Base-by-base conservation (phyloP, 805 yeast species). In the Kazachstania bromeliacearum region DNA sequence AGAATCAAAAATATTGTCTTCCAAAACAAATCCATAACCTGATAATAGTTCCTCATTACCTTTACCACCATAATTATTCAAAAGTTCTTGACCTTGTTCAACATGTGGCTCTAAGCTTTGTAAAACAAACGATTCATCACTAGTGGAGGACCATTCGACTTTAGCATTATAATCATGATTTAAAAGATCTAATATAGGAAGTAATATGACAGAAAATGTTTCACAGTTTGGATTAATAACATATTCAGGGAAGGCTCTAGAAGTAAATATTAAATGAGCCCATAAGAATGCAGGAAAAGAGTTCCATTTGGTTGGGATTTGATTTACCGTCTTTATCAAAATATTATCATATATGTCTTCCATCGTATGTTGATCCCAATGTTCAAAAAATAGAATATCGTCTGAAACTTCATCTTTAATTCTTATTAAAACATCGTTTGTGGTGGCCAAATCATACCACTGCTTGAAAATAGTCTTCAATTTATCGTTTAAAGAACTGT, bases 61-160 rank as follows among this genome's bases (percentile, higher is more conserved):
- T 53, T 88, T 88, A 20, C 81, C 79, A 2, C 96, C 96, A 54
- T 87, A 87, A 58, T 87, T 87, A 52, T 88, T 87, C 53, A 60
- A 79, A 1, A 88, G 44, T 51, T 84, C 81, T 1, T 60, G 54
- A 1, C 61, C 62, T 64, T 65, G 24, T 2, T 13, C 9, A 1
- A 40, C 34, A 7, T 28, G 5, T 12, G 34, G 34, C 3, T 34
- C 39, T 7, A 38, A 26, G 14, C 41, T 35, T 38, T 48, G 34
- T 43, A 46, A 35, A 71, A 70, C 57, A 79, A 88, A 5, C 84
- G 94, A 42, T 3, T 41, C 41, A 3, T 41, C 38, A 2, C 31
- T 36, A 4, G 60, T 49, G 30, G 53, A 55, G 3, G 47, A 49
- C 96, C 96, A 87, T n/a, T 72, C 62, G 1, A 83, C 85, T 36